Evolutionary conservation across 352 stramenopile species (phyloP), one percentile per base, ranked within the genome.

Genomic region (Elongisporangium senticosum): DNA sequence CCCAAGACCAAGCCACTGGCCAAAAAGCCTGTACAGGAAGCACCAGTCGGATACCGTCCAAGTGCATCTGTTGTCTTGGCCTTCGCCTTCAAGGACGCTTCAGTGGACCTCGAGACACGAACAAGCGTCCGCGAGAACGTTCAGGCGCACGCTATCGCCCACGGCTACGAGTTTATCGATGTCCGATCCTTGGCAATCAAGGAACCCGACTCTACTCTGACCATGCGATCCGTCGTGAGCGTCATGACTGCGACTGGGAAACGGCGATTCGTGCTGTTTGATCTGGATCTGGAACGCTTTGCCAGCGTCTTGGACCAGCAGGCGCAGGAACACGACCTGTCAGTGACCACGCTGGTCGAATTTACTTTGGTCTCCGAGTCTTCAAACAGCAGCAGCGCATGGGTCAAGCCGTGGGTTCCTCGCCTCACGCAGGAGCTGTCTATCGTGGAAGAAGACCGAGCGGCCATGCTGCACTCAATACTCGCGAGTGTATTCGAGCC

Each of bases 241-340:
- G 49, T 13, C 3, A 28, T 77, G 14, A 72, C 50, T 21, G 54
- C 28, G 3, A 55, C 58, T 33, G 69, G 67, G 7, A 59, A 64
- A 17, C 64, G 67, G 26, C 61, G 64, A 0, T 70, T 70, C 33
- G 61, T 75, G 7, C 37, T 77, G 2, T 64, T 73, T 48, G 62
- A 50, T 22, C 62, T 70, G 24, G 58, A 68, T n/a, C 52, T 26
- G 20, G 52, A 21, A 60, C 71, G n/a, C 24, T 26, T 20, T 48
- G 62, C 28, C 20, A 39, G 59, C 8, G 11, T 55, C 20, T 7
- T 28, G 7, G n/a, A 26, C 49, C 68, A 72, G 28, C 58, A 65
- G 22, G 26, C 20, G 0, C 55, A 64, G 53, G 54, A 64, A 19
- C 58, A 43, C 33, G 33, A 43, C 11, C 2, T 43, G 33, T 10